These are phyloP conservation scores for Asterophora lycoperdoides DNA, from an alignment of 768 basidiomycete genomes.

Conservation along the genomic window DNA sequence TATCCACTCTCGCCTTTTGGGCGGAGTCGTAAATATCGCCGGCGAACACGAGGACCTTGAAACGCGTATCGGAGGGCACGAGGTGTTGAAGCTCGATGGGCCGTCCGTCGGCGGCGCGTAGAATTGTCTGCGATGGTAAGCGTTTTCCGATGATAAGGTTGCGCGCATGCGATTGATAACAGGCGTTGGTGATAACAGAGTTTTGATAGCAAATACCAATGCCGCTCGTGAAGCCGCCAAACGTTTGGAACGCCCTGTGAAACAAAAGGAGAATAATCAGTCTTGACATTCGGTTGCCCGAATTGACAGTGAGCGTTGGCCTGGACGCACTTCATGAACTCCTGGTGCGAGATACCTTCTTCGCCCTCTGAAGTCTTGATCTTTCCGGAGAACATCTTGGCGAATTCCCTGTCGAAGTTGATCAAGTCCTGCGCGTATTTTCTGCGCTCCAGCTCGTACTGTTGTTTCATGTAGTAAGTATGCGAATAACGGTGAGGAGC, in stretches of 20 bases:
- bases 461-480: neutral
- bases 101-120: conserved; percentile 47
- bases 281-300: no score
- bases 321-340: conserved; percentile 40
- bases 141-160: conserved; percentile 49
- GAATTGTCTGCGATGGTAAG: conserved; percentile 43
- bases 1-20: conserved; percentile 27
- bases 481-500: neutral
- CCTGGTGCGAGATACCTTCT: conserved; percentile 49
- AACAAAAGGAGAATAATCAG: no score
- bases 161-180: conserved; percentile 33
- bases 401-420: conserved; percentile 61
- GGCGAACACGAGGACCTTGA: conserved; percentile 52
- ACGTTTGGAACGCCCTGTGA: conserved; percentile 45
- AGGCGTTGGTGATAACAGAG: conserved; percentile 39
- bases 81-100: conserved; percentile 53
- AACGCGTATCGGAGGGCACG: conserved; percentile 46
- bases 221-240: conserved; percentile 52
- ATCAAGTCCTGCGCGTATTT: conserved; percentile 72
- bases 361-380: conserved; percentile 44
- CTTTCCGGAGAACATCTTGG: conserved; percentile 65
- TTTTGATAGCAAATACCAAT: conserved; percentile 50
- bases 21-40: conserved; percentile 36
- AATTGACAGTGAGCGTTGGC: neutral
- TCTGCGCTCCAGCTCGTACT: conserved; percentile 69